A percentile compares a stretch with the other conserved stretches of the same genome.
phyloP scores from a whole-genome alignment of 768 basidiomycete genomes.

The Mycena kentingensis region DNA sequence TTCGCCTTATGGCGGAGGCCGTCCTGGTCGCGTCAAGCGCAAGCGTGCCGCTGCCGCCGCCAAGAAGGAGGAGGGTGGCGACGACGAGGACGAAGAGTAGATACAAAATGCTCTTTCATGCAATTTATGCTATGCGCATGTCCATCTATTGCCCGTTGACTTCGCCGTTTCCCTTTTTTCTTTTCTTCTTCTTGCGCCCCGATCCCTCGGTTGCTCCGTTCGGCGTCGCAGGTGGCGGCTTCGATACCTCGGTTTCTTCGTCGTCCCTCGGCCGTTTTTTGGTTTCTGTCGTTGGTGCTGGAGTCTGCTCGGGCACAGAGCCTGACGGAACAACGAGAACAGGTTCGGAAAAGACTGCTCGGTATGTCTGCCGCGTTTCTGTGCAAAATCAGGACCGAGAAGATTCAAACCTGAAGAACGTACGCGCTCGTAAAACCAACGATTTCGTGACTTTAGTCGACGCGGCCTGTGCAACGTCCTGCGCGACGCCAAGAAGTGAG shows the following conservation, averaged over 20 bases:
- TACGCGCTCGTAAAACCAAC: slow-evolving; percentile 72
- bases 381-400: background rate
- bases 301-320: background rate
- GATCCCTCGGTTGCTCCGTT: slow-evolving; percentile 16
- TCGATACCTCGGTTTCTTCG: slow-evolving; percentile 6
- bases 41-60: slow-evolving; percentile 94
- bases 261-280: slow-evolving; percentile 28
- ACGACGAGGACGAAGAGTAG: slow-evolving; percentile 90
- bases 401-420: slow-evolving; percentile 30
- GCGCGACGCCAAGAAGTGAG: slow-evolving; percentile 64
- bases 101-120: too few species aligned
- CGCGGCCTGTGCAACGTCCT: slow-evolving; percentile 67
- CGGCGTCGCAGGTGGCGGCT: background rate
- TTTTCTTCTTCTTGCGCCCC: slow-evolving; percentile 32
- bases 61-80: slow-evolving; percentile 87
- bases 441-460: slow-evolving; percentile 64
- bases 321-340: slow-evolving; percentile 56
- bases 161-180: slow-evolving; percentile 28
- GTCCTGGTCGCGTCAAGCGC: slow-evolving; percentile 95
- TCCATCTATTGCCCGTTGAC: too few species aligned
- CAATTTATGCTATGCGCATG: too few species aligned
- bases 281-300: background rate
- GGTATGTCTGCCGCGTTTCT: slow-evolving; percentile 84
- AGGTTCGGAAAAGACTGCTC: slow-evolving; percentile 78
- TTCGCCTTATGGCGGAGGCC: slow-evolving; percentile 94